Conservation (phyloP, 495 filamentous ascomycete species). For the Penicillium chermesinum region DNA sequence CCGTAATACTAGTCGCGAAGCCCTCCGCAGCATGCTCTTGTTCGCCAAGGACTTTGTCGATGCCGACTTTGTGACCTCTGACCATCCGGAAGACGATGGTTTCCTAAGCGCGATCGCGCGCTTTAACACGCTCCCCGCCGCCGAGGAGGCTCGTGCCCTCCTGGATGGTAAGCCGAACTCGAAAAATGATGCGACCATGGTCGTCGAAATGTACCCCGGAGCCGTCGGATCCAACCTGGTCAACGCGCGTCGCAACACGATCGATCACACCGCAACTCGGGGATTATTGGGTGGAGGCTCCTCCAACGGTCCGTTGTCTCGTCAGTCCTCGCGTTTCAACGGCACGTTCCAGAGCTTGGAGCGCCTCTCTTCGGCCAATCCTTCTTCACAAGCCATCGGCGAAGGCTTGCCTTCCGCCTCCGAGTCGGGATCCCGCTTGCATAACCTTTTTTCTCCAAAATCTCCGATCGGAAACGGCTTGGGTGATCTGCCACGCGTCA, state of each 20-base stretch:
- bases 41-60: slow-evolving; percentile 79
- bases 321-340: slow-evolving; percentile 73
- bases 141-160: slow-evolving; percentile 69
- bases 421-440: slow-evolving; percentile 58
- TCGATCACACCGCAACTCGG: slow-evolving; percentile 51
- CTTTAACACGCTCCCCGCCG: slow-evolving; percentile 66
- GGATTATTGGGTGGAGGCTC: slow-evolving; percentile 51
- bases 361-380: slow-evolving; percentile 60
- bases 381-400: slow-evolving; percentile 48
- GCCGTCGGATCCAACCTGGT: slow-evolving; percentile 36
- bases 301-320: slow-evolving; percentile 51
- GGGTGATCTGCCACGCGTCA: slow-evolving; percentile 61
- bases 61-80: slow-evolving; percentile 62
- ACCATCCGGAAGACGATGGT: slow-evolving; percentile 63
- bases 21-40: slow-evolving; percentile 73
- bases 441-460: slow-evolving; percentile 75
- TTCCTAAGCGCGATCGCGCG: slow-evolving; percentile 70
- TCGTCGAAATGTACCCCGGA: slow-evolving; percentile 64
- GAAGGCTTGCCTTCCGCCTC: slow-evolving; percentile 53
- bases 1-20: slow-evolving; percentile 63
- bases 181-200: slow-evolving; percentile 68
- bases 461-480: slow-evolving; percentile 77
- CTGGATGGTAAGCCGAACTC: slow-evolving; percentile 77
- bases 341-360: slow-evolving; percentile 70
- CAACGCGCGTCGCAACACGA: slow-evolving; percentile 52